These are phyloP conservation scores for Colletotrichum sp. DNA, from an alignment of 2,329 filamentous ascomycete species.

Conservation along the genomic window DNA sequence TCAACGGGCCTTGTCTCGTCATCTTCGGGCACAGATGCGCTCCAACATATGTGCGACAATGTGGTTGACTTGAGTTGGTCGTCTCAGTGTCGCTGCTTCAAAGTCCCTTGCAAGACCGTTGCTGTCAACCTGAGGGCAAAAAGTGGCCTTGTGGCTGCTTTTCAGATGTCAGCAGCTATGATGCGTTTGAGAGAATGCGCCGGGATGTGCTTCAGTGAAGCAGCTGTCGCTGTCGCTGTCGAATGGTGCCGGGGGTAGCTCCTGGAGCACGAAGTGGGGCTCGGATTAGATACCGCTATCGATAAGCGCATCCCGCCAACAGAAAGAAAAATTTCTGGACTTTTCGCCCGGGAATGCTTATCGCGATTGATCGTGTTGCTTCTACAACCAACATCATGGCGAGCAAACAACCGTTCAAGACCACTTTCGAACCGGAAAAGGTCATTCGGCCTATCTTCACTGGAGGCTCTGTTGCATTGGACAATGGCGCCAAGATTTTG, in stretches of 20 bases:
- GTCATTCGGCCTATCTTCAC: slow-evolving; percentile 94
- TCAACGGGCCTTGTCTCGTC: slow-evolving; percentile 50
- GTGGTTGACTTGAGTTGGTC: neutral
- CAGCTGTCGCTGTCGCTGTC: neutral
- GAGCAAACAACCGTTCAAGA: slow-evolving; percentile 72
- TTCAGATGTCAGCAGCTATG: neutral
- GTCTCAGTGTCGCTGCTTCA: neutral
- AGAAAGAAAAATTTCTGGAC: slow-evolving; percentile 6
- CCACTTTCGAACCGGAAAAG: slow-evolving; percentile 84
- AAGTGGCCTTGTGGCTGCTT: neutral
- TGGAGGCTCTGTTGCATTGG: slow-evolving; percentile 84
- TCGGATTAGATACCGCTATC: slow-evolving; percentile 16
- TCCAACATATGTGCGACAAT: neutral
- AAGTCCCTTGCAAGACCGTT: neutral
- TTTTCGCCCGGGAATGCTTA: neutral
- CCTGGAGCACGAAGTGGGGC: neutral
- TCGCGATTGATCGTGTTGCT: neutral
- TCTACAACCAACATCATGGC: slow-evolving; percentile 52
- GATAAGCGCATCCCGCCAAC: slow-evolving; percentile 15
- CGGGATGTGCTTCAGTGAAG: neutral
- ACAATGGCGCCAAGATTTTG: slow-evolving; percentile 80
- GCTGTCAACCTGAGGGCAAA: neutral
- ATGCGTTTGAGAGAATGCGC: slow-evolving; percentile 3
- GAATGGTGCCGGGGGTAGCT: neutral
- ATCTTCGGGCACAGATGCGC: neutral